Base-by-base conservation (phyloP, 805 yeast genomes). In the Ogataea degrootiae region DNA sequence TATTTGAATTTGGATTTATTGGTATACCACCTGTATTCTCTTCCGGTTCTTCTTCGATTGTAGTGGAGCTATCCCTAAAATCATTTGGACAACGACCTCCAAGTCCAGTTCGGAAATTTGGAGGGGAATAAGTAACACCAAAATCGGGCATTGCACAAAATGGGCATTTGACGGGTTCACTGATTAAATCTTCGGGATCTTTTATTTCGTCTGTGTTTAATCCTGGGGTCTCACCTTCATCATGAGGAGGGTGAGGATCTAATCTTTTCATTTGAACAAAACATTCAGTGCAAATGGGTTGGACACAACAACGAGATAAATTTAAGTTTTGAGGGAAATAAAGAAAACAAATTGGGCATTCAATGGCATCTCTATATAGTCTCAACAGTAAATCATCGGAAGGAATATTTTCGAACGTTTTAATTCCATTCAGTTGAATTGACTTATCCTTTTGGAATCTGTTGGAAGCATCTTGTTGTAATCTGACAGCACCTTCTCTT, bases 221-320 rank as follows among this genome's bases (percentile, higher is more conserved):
- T 12, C 47, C 51, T 2, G 57, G 56, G 9, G 51, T 49, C 2
- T 47, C 42, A 12, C 67, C 66, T 43, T 76, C 80, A 53, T 84
- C 92, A 61, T 89, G 95, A 1, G 97, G 96, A 34, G 90, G 88
- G 67, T 92, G 98, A 0, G 99, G 98, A 11, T 88, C 96, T 34
- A 82, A 70, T 44, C 99, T 76, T 65, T 87, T 89, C 63, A 92
- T 90, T 66, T 92, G 97, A 11, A 92, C 97, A 76, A 92, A 94
- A 63, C 99, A 92, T 67, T 92, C 98, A 2, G 96, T 78, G 68
- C 99, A 94, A 19, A 92, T 90, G 1, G 96, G 91, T 64, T 92
- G 98, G 43, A 79, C 77, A 65, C 99, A 92, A 66, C 99, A 92
- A 40, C 96, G 74, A 8, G 96, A 84, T 45, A 76, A 65, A 68